Evolutionary conservation across 1,139 yeast species (phyloP), one percentile per base, ranked within the genome.

Genomic region (Arxiozyma slooffiae): DNA sequence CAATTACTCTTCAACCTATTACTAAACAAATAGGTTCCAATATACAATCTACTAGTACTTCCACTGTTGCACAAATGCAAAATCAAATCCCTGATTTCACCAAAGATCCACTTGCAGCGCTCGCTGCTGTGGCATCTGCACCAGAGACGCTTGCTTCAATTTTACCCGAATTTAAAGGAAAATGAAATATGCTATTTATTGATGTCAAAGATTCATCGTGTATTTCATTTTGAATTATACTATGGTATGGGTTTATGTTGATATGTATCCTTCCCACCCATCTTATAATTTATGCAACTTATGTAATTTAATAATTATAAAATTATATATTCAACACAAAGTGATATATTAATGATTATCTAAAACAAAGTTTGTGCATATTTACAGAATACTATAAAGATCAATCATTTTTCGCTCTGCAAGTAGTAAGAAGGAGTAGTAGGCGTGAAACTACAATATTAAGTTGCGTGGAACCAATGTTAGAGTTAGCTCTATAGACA

Each of bases 101-200:
- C 6, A 60, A 59, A 49, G 69, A 67, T 49, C 70, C 70, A 8
- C 48, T 67, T 45, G 69, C 69, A 20, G 69, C 69, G 1, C 53
- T 67, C 20, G 70, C 70, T 2, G 70, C 70, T 2, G 61, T 67
- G 8, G 70, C 70, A 8, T 66, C 70, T 3, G 64, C 67, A 2
- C 62, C 66, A 11, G 66, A 62, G 46, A 59, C 60, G n/a, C 51
- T 59, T 41, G 62, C 58, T 23, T 52, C 47, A 17, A 41, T 44
- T n/a, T 34, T 49, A 11, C 49, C 49, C 5, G 18, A 41, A 8
- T n/a, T 26, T 14, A 40, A 39, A 18, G 41, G 38, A 8, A 39
- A 43, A 38, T 46, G 34, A 41, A 41, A 30, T 30, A 11, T 4
- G 14, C n/a, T 14, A 30, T 11, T 30, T 30, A 30, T 14, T 30